Evolutionary conservation across 1,284 basidiomycete genomes (phyloP).

Genomic region (Porogramme epimiltina): DNA sequence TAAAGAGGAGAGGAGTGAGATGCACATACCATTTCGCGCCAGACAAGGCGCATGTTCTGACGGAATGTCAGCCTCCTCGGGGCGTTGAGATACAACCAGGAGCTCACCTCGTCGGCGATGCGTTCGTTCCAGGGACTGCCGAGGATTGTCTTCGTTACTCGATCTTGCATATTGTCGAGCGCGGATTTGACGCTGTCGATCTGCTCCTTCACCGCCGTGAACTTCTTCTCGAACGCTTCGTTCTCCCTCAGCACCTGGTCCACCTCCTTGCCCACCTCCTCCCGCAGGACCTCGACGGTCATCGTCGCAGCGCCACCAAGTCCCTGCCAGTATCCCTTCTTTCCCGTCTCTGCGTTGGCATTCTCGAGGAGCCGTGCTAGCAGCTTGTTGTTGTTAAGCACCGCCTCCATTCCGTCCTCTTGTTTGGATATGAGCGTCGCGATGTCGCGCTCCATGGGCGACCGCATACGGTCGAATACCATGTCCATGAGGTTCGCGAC

Average conservation of each 20-base stretch:
- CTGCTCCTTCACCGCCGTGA: conserved; percentile 31
- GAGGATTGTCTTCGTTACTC: conserved; percentile 28
- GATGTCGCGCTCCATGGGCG: conserved; percentile 9
- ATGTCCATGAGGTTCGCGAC: conserved; percentile 8
- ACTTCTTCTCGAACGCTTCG: conserved; percentile 32
- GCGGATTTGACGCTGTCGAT: conserved; percentile 24
- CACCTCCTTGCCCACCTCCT: conserved; percentile 6
- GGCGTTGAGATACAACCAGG: background rate
- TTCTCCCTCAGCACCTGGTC: conserved; percentile 13
- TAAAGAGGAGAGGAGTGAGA: background rate
- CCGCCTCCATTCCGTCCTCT: background rate
- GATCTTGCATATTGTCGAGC: conserved; percentile 24
- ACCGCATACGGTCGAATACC: conserved; percentile 10
- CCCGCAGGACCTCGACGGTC: background rate
- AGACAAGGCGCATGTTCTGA: conserved; percentile 28
- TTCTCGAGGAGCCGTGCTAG: conserved; percentile 1
- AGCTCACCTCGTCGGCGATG: conserved; percentile 29
- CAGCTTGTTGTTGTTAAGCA: background rate
- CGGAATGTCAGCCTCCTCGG: background rate
- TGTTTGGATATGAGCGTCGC: background rate
- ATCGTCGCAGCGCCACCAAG: background rate
- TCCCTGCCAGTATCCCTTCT: background rate
- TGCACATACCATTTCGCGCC: conserved; percentile 20
- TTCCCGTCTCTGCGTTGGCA: background rate
- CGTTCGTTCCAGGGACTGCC: conserved; percentile 31